Base-by-base conservation (phyloP, 768 basidiomycete genomes). In the Leccinum boreale region DNA sequence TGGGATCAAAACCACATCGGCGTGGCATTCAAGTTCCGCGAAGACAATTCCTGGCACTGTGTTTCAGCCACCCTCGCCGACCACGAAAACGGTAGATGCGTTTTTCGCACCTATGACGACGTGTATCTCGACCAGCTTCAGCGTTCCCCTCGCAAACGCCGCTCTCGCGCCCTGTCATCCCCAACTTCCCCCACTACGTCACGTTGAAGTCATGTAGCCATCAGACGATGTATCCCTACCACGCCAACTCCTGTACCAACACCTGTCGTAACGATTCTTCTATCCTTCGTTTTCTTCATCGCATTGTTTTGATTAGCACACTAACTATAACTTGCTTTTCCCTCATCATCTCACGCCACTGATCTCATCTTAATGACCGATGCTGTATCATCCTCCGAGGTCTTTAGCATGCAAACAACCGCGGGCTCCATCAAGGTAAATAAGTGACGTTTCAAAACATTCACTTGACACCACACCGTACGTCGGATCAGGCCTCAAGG, bases 11-110 rank as follows among this genome's bases (percentile, higher is more conserved):
- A 72, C 57, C 73, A 75, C 55, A 67, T 62, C 17, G 74, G 67
- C 9, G 71, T 86, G 21, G 85, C 81, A 21, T 72, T 86, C 71
- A 84, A 83, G 61, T 84, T 84, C 58, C 67, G 73, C 44, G 79
- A 76, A 68, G 71, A 76, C 36, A 61, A 44, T 42, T 67, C 66
- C n/a, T 87, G 85, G 85, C 82, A 85, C 57, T 85, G 83, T 68
- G 78, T 87, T 35, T 87, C 82, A 83, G 85, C 84, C n/a, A 78
- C 77, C 26, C 75, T 85, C 58, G 74, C 78, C 23, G 85, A 86
- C 59, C 74, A 79, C 58, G 79, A 84, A 64, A 67, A 72, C 29
- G 77, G 76, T 31, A 68, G 57, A 31, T 83, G 80, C 62, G 65
- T 78, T 29, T 85, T 84, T 65, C 77, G 82, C 60, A 85, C 78